These are phyloP conservation scores for Clonostachys rhizophaga DNA, from an alignment of 2,329 filamentous ascomycete genomes.

Conservation along the genomic window DNA sequence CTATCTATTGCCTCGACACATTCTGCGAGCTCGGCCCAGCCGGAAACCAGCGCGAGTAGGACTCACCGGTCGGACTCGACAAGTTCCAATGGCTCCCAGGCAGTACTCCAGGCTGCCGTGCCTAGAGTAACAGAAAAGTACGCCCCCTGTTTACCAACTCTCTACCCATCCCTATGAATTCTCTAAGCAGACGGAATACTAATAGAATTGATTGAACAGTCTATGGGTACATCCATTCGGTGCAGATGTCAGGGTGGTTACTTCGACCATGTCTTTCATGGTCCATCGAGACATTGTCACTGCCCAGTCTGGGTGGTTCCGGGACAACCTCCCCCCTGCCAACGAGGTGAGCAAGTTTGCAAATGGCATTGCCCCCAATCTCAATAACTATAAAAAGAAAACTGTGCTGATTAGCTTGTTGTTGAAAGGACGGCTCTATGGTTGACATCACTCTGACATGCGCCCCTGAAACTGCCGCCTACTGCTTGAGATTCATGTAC, in stretches of 20 bases:
- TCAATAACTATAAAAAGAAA: too few species aligned
- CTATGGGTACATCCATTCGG: conserved; percentile 23
- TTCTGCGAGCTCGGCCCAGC: too few species aligned
- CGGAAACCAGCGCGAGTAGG: too few species aligned
- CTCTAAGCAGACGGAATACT: too few species aligned
- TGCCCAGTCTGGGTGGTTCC: conserved; percentile 24
- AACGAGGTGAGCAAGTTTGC: conserved; percentile 11
- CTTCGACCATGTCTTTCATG: conserved; percentile 12
- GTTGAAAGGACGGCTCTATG: conserved; percentile 16
- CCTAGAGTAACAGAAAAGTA: too few species aligned
- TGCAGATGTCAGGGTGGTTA: conserved; percentile 21
- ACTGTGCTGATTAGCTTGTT: too few species aligned
- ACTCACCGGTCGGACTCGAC: too few species aligned
- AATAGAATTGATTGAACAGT: conserved; percentile 6
- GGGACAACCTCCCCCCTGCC: conserved; percentile 20
- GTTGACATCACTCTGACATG: conserved; percentile 15
- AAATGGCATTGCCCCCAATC: background rate
- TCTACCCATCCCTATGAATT: too few species aligned
- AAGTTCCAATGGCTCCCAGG: too few species aligned
- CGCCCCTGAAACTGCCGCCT: conserved; percentile 15
- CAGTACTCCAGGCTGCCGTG: too few species aligned
- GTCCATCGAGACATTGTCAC: conserved; percentile 27
- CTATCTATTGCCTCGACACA: too few species aligned
- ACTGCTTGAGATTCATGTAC: conserved; percentile 27
- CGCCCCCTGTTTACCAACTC: too few species aligned